A percentile compares a stretch with the other conserved stretches of the same genome.
phyloP scores from a whole-genome alignment of 1,139 yeast species.

The Yamadazyma blattariae region DNA sequence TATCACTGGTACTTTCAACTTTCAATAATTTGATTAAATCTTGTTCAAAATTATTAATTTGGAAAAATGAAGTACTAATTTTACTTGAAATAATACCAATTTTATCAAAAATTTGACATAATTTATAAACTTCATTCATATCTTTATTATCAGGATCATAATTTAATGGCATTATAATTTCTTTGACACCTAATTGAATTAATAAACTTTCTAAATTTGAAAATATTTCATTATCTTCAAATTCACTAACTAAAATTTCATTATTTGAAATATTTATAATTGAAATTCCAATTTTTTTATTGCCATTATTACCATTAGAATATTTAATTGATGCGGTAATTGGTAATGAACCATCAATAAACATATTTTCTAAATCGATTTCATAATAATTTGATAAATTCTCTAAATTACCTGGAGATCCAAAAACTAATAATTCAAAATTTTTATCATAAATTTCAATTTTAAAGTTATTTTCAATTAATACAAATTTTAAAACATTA shows the following conservation, averaged over 20 bases:
- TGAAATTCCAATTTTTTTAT: slow-evolving; percentile 68
- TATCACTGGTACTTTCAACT: slow-evolving; percentile 18
- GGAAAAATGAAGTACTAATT: slow-evolving; percentile 53
- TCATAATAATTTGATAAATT: slow-evolving; percentile 35
- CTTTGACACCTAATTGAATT: slow-evolving; percentile 87
- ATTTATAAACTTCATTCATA: slow-evolving; percentile 39
- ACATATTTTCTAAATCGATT: slow-evolving; percentile 67
- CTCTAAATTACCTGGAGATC: slow-evolving; percentile 89
- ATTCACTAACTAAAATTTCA: slow-evolving; percentile 71
- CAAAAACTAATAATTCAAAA: slow-evolving; percentile 61
- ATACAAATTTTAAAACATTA: slow-evolving; percentile 60
- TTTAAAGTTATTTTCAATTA: slow-evolving; percentile 68
- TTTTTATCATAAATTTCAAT: slow-evolving; percentile 67
- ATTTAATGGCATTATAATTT: slow-evolving; percentile 61
- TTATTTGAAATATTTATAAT: slow-evolving; percentile 73
- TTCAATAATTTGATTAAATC: slow-evolving; percentile 67
- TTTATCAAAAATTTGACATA: slow-evolving; percentile 64
- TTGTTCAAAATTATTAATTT: slow-evolving; percentile 61
- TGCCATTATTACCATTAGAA: slow-evolving; percentile 31
- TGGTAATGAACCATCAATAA: slow-evolving; percentile 59
- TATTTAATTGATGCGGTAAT: slow-evolving; percentile 74
- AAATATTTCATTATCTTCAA: slow-evolving; percentile 81
- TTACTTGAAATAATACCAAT: slow-evolving; percentile 68
- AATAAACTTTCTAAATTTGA: slow-evolving; percentile 82
- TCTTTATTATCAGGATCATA: slow-evolving; percentile 32